These are phyloP conservation scores for Salinomyces thailandicus DNA, from an alignment of 2,329 filamentous ascomycete species.

Conservation along the genomic window DNA sequence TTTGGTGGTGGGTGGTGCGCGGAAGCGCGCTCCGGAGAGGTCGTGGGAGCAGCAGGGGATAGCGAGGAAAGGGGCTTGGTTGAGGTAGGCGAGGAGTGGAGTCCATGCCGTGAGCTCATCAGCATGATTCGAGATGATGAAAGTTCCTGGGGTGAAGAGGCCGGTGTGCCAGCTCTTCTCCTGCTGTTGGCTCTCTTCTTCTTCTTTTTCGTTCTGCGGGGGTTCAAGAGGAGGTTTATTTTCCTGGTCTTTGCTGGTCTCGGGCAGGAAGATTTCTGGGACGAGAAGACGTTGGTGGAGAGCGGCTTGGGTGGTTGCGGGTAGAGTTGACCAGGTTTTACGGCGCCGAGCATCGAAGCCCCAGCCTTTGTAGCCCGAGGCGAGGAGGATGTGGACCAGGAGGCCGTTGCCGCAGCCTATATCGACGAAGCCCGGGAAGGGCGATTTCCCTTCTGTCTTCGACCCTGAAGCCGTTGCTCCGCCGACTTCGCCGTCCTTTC, in stretches of 20 bases:
- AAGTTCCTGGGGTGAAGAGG: slow-evolving; percentile 60
- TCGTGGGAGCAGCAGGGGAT: slow-evolving; percentile 94
- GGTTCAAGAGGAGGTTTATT: no score
- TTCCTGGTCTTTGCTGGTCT: not conserved
- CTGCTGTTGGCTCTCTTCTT: no score
- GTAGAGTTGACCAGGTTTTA: slow-evolving; percentile 75
- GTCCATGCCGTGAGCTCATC: slow-evolving; percentile 97
- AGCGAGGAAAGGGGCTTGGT: slow-evolving; percentile 70
- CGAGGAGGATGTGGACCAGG: slow-evolving; percentile 68
- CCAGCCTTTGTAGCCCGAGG: slow-evolving; percentile 75
- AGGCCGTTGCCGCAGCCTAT: slow-evolving; percentile 94
- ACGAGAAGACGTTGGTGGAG: slow-evolving; percentile 52
- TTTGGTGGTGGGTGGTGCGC: slow-evolving; percentile 40
- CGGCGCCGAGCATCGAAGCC: slow-evolving; percentile 83
- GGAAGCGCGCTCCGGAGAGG: slow-evolving; percentile 62
- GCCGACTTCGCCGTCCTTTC: not conserved
- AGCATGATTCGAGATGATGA: slow-evolving; percentile 94
- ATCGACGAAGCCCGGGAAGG: slow-evolving; percentile 85
- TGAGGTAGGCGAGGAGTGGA: slow-evolving; percentile 69
- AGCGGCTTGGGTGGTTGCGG: slow-evolving; percentile 34
- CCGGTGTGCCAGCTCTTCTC: slow-evolving; percentile 37
- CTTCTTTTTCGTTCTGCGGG: no score
- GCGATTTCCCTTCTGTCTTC: slow-evolving; percentile 7
- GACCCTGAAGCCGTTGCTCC: not conserved
- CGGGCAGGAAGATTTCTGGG: slow-evolving; percentile 36